These are phyloP conservation scores for Eurotiales sp. DNA, from an alignment of 2,329 filamentous ascomycete genomes.

Conservation along the genomic window DNA sequence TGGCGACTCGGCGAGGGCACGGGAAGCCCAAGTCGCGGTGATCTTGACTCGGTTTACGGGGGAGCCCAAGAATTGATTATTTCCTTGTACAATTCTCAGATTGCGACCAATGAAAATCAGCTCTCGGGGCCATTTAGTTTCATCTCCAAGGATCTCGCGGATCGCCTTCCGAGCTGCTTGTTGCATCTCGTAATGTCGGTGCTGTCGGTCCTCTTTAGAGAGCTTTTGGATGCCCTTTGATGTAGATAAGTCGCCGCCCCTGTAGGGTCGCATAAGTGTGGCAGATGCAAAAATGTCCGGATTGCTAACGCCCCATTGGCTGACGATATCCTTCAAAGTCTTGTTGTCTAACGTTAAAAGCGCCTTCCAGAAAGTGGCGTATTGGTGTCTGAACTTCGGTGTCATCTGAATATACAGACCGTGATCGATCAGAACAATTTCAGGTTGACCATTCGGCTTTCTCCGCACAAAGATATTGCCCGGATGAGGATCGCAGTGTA, in stretches of 20 bases:
- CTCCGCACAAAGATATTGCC: conserved; percentile 96
- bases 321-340: conserved; percentile 68
- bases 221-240: conserved; percentile 52
- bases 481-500: conserved; percentile 96
- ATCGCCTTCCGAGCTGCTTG: conserved; percentile 67
- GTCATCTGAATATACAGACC: conserved; percentile 92
- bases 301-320: conserved; percentile 81
- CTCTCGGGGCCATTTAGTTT: conserved; percentile 84
- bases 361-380: conserved; percentile 87
- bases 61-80: conserved; percentile 85
- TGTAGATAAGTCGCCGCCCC: conserved; percentile 71
- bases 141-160: conserved; percentile 76
- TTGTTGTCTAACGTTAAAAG: conserved; percentile 90
- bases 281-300: conserved; percentile 88
- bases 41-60: conserved; percentile 92
- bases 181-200: conserved; percentile 74
- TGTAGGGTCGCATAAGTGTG: conserved; percentile 85
- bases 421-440: conserved; percentile 95
- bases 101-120: conserved; percentile 90
- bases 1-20: conserved; percentile 72
- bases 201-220: conserved; percentile 52
- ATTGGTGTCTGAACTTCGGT: conserved; percentile 77
- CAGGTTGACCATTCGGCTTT: conserved; percentile 72
- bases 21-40: conserved; percentile 83
- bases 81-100: conserved; percentile 87